Conservation (phyloP, 164 flowering plant species). For the Berberis thunbergii region DNA sequence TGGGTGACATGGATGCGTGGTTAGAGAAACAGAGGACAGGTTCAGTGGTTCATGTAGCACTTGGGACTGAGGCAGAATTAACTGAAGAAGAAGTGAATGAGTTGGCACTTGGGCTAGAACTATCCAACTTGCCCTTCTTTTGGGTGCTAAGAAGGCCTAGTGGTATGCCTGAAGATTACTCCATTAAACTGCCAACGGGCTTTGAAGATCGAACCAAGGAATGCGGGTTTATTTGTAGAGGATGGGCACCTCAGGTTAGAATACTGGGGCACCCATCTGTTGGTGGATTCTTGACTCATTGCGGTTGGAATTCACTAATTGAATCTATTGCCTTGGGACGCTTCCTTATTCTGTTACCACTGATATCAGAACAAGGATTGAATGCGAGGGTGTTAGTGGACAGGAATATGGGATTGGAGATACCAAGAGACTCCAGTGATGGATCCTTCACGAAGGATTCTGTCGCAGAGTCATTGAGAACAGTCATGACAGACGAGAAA, state of each 20-base stretch:
- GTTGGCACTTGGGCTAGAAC: slow-evolving; percentile 24
- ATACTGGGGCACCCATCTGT: slow-evolving; percentile 33
- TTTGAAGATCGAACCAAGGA: no score
- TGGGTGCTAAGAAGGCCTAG: slow-evolving; percentile 22
- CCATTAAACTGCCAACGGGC: no score
- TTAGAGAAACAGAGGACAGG: slow-evolving; percentile 4
- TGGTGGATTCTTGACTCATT: slow-evolving; percentile 33
- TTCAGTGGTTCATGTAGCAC: slow-evolving; percentile 23
- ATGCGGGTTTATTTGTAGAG: no score
- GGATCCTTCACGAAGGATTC: slow-evolving; percentile 24
- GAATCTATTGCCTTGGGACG: slow-evolving; percentile 28
- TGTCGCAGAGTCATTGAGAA: slow-evolving; percentile 18
- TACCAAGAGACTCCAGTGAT: slow-evolving; percentile 22
- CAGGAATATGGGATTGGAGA: slow-evolving; percentile 17
- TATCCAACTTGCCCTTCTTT: slow-evolving; percentile 28
- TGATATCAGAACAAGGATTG: slow-evolving; percentile 26
- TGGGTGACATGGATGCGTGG: slow-evolving; percentile 10
- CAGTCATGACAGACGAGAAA: slow-evolving; percentile 16
- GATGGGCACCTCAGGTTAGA: slow-evolving; percentile 16
- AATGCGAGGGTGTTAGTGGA: slow-evolving; percentile 17
- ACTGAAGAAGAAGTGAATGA: slow-evolving; percentile 18
- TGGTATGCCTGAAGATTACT: no score
- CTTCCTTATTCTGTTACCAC: slow-evolving; percentile 24
- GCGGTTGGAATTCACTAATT: slow-evolving; percentile 37
- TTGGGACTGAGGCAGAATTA: slow-evolving; percentile 24